phyloP scores from a whole-genome alignment of 495 filamentous ascomycete species.

The Parathielavia appendiculata region DNA sequence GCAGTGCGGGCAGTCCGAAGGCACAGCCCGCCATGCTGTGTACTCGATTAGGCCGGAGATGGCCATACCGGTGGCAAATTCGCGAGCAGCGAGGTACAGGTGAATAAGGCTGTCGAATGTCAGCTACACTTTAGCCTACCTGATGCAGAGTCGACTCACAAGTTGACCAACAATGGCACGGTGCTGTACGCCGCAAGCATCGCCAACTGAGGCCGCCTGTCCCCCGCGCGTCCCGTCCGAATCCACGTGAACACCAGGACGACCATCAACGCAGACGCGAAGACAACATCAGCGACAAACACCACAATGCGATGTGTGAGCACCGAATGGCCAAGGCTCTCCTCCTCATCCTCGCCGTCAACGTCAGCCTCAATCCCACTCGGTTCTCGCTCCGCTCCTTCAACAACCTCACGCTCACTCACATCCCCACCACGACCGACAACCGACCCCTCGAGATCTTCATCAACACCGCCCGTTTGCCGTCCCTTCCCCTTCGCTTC shows the following conservation, averaged over 20 bases:
- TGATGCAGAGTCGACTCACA: conserved; percentile 26
- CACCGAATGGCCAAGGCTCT: conserved; percentile 9
- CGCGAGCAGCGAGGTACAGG: conserved; percentile 36
- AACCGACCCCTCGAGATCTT: neutral
- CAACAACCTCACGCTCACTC: conserved; percentile 11
- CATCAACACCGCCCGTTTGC: neutral
- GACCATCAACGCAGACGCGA: conserved; percentile 35
- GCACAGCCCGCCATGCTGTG: conserved; percentile 35
- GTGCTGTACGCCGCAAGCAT: conserved; percentile 42
- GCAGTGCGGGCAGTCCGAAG: conserved; percentile 40
- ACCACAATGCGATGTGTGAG: conserved; percentile 35
- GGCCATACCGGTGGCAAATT: conserved; percentile 37
- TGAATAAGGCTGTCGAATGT: conserved; percentile 32
- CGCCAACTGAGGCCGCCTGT: conserved; percentile 25
- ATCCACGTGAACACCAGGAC: conserved; percentile 41
- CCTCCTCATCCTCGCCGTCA: conserved; percentile 15
- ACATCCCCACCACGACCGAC: neutral
- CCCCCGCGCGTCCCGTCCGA: conserved; percentile 10
- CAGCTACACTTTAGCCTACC: neutral
- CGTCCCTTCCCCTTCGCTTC: conserved; percentile 2
- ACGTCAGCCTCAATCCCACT: conserved; percentile 14
- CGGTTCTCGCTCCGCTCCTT: neutral
- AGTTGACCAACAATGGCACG: conserved; percentile 38
- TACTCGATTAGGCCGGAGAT: conserved; percentile 34
- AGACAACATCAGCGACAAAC: conserved; percentile 34